A percentile compares a stretch with the other conserved stretches of the same genome.
phyloP scores from a whole-genome alignment of 2,329 filamentous ascomycete genomes.

The Arthrobotrys iridis region DNA sequence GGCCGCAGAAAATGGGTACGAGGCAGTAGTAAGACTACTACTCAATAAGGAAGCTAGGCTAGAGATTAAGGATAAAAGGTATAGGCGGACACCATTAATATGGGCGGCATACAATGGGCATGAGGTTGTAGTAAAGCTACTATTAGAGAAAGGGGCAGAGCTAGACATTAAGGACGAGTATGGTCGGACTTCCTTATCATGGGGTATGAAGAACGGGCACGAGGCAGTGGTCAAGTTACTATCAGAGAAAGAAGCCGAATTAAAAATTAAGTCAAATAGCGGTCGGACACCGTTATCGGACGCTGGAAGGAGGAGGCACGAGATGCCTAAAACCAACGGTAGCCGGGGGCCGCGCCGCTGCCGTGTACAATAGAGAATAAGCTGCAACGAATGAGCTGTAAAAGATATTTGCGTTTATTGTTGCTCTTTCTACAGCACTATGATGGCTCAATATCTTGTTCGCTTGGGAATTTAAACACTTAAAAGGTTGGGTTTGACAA shows the following conservation, averaged over 20 bases:
- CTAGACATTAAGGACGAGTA: background rate
- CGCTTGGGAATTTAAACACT: too few relatives aligned
- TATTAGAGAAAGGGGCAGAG: background rate
- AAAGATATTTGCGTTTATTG: too few relatives aligned
- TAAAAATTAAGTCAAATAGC: too few relatives aligned
- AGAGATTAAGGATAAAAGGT: background rate
- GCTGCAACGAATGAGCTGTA: too few relatives aligned
- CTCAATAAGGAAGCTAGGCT: background rate
- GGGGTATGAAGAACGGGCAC: constrained; percentile 1
- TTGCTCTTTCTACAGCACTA: too few relatives aligned
- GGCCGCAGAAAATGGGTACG: background rate
- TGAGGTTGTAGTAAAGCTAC: background rate
- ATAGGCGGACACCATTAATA: background rate
- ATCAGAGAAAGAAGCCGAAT: background rate
- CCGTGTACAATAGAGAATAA: too few relatives aligned
- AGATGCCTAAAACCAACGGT: too few relatives aligned
- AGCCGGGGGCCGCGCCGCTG: too few relatives aligned
- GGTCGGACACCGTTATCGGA: too few relatives aligned
- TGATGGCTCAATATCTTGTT: too few relatives aligned
- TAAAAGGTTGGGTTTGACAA: too few relatives aligned
- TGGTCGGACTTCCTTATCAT: constrained; percentile 11
- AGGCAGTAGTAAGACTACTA: background rate
- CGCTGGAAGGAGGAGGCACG: too few relatives aligned
- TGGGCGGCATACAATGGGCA: background rate
- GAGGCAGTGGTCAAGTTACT: background rate